Base-by-base conservation (phyloP, 345 rosid genomes). In the Salix arbutifolia region DNA sequence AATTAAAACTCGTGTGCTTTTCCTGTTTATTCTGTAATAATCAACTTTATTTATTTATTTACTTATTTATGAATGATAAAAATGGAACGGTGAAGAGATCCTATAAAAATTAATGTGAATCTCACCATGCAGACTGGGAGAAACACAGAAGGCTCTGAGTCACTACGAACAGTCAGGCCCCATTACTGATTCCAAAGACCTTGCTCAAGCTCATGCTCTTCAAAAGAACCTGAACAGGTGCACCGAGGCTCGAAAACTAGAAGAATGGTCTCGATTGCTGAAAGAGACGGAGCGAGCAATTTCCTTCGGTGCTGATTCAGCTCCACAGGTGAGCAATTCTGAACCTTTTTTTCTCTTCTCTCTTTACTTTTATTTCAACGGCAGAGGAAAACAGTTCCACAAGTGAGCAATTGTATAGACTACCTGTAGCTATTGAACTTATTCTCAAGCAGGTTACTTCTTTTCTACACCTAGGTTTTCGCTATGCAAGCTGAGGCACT, bases 401-500 rank as follows among this genome's bases (percentile, higher is more conserved):
- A 56, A 4, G 33, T 31, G 5, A 31, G 33, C 33, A 31, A 31
- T n/a, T 56, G 28, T 56, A 56, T 56, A 5, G 1, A 9, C 62
- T 56, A 11, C 62, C 28, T 56, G 62, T 10, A 56, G 62, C 4
- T n/a, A 11, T 69, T 16, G 5, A 42, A 16, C 48, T 30, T 8
- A 7, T 3, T 17, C 58, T 12, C 21, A 21, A 48, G 50, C 31
- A 74, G 14, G 3, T 44, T 70, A 2, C 2, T 33, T 76, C 42
- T 38, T 62, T 42, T 11, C 50, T 67, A 67, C 33, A 8, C 8
- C 13, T 48, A 92, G 94, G 88, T 88, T 46, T 82, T 76, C 76
- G 88, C 94, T 19, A 82, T 90, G 69, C 89, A 88, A 88, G 81
- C 88, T 23, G 92, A 89, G 78, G 92, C 97, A 28, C 74, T 89